phyloP scores from a whole-genome alignment of 1,284 basidiomycete species.

The Puccinia novopanici region DNA sequence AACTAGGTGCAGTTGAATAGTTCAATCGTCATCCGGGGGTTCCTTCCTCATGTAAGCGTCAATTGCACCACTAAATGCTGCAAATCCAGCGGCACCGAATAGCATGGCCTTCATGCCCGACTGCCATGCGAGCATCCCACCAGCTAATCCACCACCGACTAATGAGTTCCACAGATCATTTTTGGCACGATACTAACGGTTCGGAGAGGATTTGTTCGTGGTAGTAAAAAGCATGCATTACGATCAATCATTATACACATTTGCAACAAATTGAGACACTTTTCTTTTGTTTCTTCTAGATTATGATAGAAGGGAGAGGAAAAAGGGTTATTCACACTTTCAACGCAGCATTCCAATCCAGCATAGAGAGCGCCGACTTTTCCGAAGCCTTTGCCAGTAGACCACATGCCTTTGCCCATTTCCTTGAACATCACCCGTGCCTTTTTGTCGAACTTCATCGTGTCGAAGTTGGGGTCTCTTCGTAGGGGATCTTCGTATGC shows the following conservation, averaged over 20 bases:
- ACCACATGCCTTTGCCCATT: constrained; percentile 90
- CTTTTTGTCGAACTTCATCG: constrained; percentile 69
- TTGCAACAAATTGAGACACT: not conserved
- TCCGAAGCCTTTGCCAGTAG: constrained; percentile 73
- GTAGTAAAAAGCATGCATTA: not conserved
- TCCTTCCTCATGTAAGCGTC: constrained; percentile 82
- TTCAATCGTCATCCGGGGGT: constrained; percentile 66
- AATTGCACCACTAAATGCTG: constrained; percentile 84
- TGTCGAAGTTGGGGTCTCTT: constrained; percentile 59
- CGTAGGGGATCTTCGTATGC: constrained; percentile 86
- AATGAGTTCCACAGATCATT: constrained; percentile 84
- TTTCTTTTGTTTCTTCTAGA: not conserved
- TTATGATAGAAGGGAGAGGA: not conserved
- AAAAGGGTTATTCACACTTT: constrained; percentile 72
- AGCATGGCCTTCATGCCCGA: constrained; percentile 74
- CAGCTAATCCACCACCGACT: constrained; percentile 64
- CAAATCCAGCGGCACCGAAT: constrained; percentile 81
- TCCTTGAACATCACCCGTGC: constrained; percentile 85
- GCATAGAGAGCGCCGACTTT: constrained; percentile 92
- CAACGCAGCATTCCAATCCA: constrained; percentile 91
- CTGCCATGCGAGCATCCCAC: constrained; percentile 78
- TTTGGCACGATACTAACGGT: constrained; percentile 81
- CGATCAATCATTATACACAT: not conserved
- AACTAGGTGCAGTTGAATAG: not conserved
- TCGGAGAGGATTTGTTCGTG: not conserved